Evolutionary conservation across 345 rosid genomes (phyloP).

Genomic region (Populus deltoides): DNA sequence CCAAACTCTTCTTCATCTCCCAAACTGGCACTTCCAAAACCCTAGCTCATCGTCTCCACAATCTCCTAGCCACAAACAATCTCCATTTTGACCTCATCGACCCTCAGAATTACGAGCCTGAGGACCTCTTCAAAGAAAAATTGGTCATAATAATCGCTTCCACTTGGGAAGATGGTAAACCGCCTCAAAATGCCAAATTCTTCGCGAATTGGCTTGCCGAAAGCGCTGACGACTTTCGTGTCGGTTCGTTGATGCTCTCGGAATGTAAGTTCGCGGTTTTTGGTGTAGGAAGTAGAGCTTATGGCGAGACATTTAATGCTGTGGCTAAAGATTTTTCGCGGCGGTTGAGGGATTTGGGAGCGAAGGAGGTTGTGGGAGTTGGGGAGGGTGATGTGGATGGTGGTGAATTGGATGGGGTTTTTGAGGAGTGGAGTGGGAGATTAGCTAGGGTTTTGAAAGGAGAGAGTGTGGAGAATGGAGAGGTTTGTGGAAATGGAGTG

Average conservation of each 20-base stretch:
- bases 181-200: slow-evolving; percentile 61
- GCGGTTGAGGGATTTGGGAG: slow-evolving; percentile 72
- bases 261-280: slow-evolving; percentile 74
- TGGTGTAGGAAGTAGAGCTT: slow-evolving; percentile 77
- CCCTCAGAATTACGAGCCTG: slow-evolving; percentile 78
- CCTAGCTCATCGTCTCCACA: slow-evolving; percentile 60
- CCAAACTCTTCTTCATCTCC: slow-evolving; percentile 59
- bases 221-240: slow-evolving; percentile 87
- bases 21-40: slow-evolving; percentile 77
- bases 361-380: slow-evolving; percentile 51
- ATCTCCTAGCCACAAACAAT: slow-evolving; percentile 35
- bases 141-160: slow-evolving; percentile 69
- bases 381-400: slow-evolving; percentile 78
- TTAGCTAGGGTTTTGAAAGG: slow-evolving; percentile 56
- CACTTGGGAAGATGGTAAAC: slow-evolving; percentile 84
- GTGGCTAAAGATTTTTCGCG: slow-evolving; percentile 68
- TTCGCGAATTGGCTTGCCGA: slow-evolving; percentile 73
- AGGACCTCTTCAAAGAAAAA: slow-evolving; percentile 70
- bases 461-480: slow-evolving; percentile 30
- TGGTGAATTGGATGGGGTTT: slow-evolving; percentile 56
- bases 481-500: slow-evolving; percentile 18
- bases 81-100: slow-evolving; percentile 69
- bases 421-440: slow-evolving; percentile 63
- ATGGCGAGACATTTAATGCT: slow-evolving; percentile 64
- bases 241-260: slow-evolving; percentile 68